Evolutionary conservation across 352 stramenopile genomes (phyloP), one percentile per base, ranked within the genome.

Genomic region (Globisporangium uncinulatum): DNA sequence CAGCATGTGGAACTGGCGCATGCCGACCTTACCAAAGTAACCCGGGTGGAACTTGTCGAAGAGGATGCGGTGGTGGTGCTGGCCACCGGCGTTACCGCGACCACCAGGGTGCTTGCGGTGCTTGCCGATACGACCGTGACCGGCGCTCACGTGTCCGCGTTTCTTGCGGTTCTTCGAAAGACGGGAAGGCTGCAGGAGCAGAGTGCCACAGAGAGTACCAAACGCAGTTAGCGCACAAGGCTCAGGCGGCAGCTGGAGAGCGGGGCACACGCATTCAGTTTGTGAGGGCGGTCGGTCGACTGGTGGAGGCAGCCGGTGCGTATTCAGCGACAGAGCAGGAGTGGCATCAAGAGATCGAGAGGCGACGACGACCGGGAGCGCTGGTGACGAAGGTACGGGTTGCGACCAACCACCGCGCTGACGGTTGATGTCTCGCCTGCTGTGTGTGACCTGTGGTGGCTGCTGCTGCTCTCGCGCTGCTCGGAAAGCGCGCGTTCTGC

Each of bases 21-120:
- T 99, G 96, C 98, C 98, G 63, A 99, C 97, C 89, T 99, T 99
- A 94, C 98, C 98, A 71, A 99, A 99, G 89, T 99, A 99, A 97
- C 98, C 97, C 78, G 97, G 97, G 76, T 99, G 97, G 79, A 98
- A 99, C 87, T 99, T 99, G 90, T 99, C 98, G 73, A 99, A 98
- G 48, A 99, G 87, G 83, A 98, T 99, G 69, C 98, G 94, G 89
- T 99, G 97, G 83, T 99, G 98, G 79, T 99, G 98, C 81, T 99
- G 96, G 79, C 98, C 98, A 98, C 98, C 98, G 67, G 98, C 98
- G 87, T 99, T 99, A 99, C 98, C 98, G 67, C 98, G 97, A 95
- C 98, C 98, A 95, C 97, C 96, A 54, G 98, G 97, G 84, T 99
- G 98, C 80, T 98, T 99, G 75, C 97, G 90, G 92, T 99, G 97